A percentile compares a stretch with the other conserved stretches of the same genome.
phyloP scores from a whole-genome alignment of 1,284 basidiomycete species.

The Phenoliferia sp. region DNA sequence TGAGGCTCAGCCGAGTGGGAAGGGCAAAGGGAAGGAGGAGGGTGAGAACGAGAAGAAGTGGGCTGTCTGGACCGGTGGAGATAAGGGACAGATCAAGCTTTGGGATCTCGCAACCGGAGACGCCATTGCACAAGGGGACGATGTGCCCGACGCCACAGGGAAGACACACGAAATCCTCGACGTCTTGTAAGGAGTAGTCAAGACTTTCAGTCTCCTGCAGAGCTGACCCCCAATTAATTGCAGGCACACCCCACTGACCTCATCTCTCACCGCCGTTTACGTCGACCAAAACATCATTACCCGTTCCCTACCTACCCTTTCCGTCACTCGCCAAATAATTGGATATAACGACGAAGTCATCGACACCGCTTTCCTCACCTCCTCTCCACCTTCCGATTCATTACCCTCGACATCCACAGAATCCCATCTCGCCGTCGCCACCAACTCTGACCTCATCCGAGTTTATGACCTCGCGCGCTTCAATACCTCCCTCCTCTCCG shows the following conservation, averaged over 20 bases:
- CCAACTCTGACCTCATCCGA: slow-evolving; percentile 88
- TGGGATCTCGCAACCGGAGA: slow-evolving; percentile 72
- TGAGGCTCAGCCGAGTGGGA: slow-evolving; percentile 49
- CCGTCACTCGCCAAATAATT: slow-evolving; percentile 76
- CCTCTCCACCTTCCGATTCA: slow-evolving; percentile 29
- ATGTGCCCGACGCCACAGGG: neutral
- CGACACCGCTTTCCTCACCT: slow-evolving; percentile 67
- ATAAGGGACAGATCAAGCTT: slow-evolving; percentile 73
- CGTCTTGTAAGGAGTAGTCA: slow-evolving; percentile 24
- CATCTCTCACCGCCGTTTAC: slow-evolving; percentile 78
- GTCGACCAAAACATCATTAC: slow-evolving; percentile 96
- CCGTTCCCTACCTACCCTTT: slow-evolving; percentile 62
- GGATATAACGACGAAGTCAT: slow-evolving; percentile 99
- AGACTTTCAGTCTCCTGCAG: too few relatives aligned
- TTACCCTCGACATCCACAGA: slow-evolving; percentile 44
- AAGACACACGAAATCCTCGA: slow-evolving; percentile 36
- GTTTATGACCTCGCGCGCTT: slow-evolving; percentile 63
- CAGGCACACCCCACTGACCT: slow-evolving; percentile 63
- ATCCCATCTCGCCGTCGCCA: slow-evolving; percentile 82
- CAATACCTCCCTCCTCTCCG: slow-evolving; percentile 75
- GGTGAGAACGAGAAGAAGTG: slow-evolving; percentile 46
- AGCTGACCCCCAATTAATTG: slow-evolving; percentile 12
- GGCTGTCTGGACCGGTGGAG: slow-evolving; percentile 77
- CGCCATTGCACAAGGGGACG: slow-evolving; percentile 51
- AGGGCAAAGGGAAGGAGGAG: slow-evolving; percentile 48